Evolutionary conservation across 768 basidiomycete species (phyloP), one percentile per base, ranked within the genome.

Genomic region (Steccherinum ochraceum): DNA sequence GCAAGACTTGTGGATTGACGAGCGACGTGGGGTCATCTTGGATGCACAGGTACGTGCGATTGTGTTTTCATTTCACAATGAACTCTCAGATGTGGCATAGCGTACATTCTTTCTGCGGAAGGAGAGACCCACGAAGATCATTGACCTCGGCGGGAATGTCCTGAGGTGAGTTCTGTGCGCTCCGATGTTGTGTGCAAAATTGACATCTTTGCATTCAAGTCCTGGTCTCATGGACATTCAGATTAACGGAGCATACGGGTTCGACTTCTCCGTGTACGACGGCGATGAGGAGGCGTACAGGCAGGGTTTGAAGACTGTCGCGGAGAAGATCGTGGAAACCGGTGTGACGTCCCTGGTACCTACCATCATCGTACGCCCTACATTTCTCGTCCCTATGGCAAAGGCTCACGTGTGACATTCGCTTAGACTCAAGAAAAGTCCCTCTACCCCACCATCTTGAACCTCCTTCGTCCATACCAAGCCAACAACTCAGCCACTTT

Each of bases 191-290:
- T 62, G 7, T 59, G 39, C 45, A 23, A 24, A 19, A 58, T 41
- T 13, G 48, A 20, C 25, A 19, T 27, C 25, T 52, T 49, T 13
- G n/a, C n/a, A n/a, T n/a, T n/a, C n/a, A 56, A 91, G 89, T 63
- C 92, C 92, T 2, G 92, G 92, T 12, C 79, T 86, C 60, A 76
- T 94, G 46, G 93, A 94, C 67, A 80, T 86, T 16, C 93, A 95
- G 61, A 84, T 95, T 54, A 94, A 95, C 56, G 93, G 93, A 27
- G 92, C 83, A 3, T 93, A 89, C 63, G 83, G 84, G 24, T 88
- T 91, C 61, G 89, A 92, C 65, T 92, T 93, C 60, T 91, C 89
- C 12, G 79, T 91, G 16, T 89, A 85, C 58, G 82, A 87, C 27
- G 80, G 77, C 23, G 75, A 84, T 60, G 85, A 88, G 48, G 73